Base-by-base conservation (phyloP, 371 early-diverging fungal genomes). In the Mortierella sp. region DNA sequence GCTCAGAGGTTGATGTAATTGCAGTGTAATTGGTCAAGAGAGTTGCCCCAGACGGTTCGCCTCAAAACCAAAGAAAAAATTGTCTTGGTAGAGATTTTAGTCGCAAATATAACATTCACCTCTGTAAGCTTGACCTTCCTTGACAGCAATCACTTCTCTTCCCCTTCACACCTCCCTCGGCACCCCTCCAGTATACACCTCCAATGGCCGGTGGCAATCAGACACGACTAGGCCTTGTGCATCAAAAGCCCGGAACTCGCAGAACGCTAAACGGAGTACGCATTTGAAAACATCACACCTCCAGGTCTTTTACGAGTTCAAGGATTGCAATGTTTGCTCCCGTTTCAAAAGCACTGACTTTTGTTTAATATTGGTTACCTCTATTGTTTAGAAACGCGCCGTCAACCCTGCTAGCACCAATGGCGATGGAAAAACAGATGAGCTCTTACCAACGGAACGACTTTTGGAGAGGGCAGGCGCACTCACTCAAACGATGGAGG, bases 221-320 rank as follows among this genome's bases (percentile, higher is more conserved):
- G 64, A 79, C 79, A 37, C 79, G 73, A 31, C 31, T 82, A 34
- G 79, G 74, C 21, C 79, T 82, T 67, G 43, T 61, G 21, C 79
- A 82, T 16, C 67, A 76, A 64, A 82, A 82, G 48, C 76, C 79
- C 4, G 83, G 83, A 28, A 67, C 78, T 9, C 73, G 71, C 64
- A 77, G 81, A 53, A 28, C 53, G 0, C 24, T 81, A 5, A 37
- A 69, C 71, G 46, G 64, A 37, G 81, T 81, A 51, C 6, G 34
- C 59, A 59, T 16, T 31, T 31, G 28, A 31, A 16, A 16, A 59
- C 59, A 59, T 57, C 28, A 28, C 28, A 28, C 57, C n/a, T 28
- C 28, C 24, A 1, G 53, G 6, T 19, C 34, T 31, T 57, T 11
- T 13, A 57, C 26, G 28, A 13, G 28, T 4, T 13, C 3, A 24